Percentiles rank a stretch among this genome's conserved stretches.
These are phyloP conservation scores for Waitea zeae DNA, from an alignment of 1,284 basidiomycete genomes.

Conservation along the genomic window DNA sequence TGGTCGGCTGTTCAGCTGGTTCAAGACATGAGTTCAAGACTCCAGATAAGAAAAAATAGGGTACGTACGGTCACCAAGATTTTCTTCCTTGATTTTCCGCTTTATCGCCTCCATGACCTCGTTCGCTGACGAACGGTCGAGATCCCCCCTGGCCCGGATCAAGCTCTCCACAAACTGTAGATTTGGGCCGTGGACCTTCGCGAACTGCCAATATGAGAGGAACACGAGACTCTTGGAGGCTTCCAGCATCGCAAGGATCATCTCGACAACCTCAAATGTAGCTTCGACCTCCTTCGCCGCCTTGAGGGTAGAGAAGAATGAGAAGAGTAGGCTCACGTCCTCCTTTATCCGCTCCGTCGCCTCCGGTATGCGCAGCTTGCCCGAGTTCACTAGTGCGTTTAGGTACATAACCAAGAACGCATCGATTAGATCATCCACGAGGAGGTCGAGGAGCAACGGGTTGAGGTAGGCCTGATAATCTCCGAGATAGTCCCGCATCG, in stretches of 20 bases:
- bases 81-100: constrained; percentile 83
- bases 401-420: constrained; percentile 86
- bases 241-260: constrained; percentile 72
- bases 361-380: constrained; percentile 75
- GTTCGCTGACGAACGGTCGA: constrained; percentile 74
- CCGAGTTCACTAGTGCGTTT: constrained; percentile 66
- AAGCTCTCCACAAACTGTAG: constrained; percentile 81
- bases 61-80: constrained; percentile 65
- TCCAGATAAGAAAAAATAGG: constrained; percentile 1
- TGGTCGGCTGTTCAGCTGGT: constrained; percentile 57
- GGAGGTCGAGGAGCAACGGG: constrained; percentile 78
- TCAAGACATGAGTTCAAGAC: constrained; percentile 7
- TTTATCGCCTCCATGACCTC: constrained; percentile 93
- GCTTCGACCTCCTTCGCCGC: constrained; percentile 65
- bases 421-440: constrained; percentile 89
- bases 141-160: constrained; percentile 80
- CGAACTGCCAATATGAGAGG: constrained; percentile 90
- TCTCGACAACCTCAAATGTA: constrained; percentile 79
- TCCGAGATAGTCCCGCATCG: constrained; percentile 88
- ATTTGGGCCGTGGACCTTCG: constrained; percentile 90
- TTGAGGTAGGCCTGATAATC: constrained; percentile 91
- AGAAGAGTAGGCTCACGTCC: constrained; percentile 66
- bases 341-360: constrained; percentile 71
- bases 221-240: constrained; percentile 89
- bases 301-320: constrained; percentile 74